Evolutionary conservation across 768 basidiomycete species (phyloP), one percentile per base, ranked within the genome.

Genomic region (Amanita thiersii): DNA sequence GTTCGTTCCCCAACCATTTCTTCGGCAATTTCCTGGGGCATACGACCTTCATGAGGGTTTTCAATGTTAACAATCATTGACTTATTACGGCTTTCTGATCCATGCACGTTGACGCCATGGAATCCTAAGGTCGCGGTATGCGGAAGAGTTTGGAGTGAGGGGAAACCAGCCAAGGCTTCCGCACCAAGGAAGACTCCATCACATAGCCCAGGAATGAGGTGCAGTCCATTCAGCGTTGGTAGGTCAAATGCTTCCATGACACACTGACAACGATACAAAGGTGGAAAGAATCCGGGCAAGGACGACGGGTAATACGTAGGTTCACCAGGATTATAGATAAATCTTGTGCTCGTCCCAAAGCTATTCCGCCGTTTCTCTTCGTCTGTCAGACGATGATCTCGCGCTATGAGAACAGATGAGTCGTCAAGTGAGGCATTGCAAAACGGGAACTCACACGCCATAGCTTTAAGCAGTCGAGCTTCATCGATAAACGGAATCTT

Each of bases 401-500:
- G 79, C 33, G 79, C 89, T 91, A 49, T 17, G 7, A 10, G 34
- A 49, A 31, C 50, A 39, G 24, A 19, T 37, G 34, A 38, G 10
- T 10, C 8, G 41, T 23, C 35, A 47, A 17, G 14, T 21, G 10
- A 42, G 34, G 23, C 21, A 24, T 37, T 28, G 15, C 36, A 7
- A 41, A 11, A 42, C 18, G 15, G 30, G 28, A 17, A 8, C 80
- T 52, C 57, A 88, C 89, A 61, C 23, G 68, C 63, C 94, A 99
- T 97, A 2, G 93, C 87, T 23, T 66, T 66, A 23, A 96, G 63
- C 15, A 99, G 58, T 39, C 89, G 70, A 8, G 63, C 51, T 58
- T 93, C 79, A 34, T 96, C 81, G 46, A 99, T 97, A 61, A 99
- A 99, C 0, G 96, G 96, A 50, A 99, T 97, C 65, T 98, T 98